These are phyloP conservation scores for Chaetomium olivaceum DNA, from an alignment of 2,329 filamentous ascomycete genomes.

Conservation along the genomic window DNA sequence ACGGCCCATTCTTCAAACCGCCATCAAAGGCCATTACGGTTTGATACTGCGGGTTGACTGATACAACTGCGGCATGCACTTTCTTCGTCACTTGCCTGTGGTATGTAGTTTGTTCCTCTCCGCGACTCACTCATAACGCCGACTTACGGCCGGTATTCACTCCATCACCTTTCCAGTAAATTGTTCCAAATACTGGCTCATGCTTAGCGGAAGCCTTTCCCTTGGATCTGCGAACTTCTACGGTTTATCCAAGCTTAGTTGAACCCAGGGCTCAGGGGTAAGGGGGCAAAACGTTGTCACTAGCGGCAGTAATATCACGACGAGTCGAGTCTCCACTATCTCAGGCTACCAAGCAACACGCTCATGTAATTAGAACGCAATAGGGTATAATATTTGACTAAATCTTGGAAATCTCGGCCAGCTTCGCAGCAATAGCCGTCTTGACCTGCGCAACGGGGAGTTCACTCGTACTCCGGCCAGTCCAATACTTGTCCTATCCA, in stretches of 20 bases:
- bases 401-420: constrained; percentile 40
- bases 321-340: background rate
- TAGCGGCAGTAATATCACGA: background rate
- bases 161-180: background rate
- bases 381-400: constrained; percentile 26
- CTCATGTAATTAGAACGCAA: background rate
- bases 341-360: background rate
- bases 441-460: constrained; percentile 63
- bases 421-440: constrained; percentile 47
- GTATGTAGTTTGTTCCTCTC: background rate
- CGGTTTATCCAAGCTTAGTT: background rate
- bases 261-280: background rate
- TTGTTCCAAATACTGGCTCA: background rate
- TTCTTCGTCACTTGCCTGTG: background rate
- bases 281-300: background rate
- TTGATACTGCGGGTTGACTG: background rate
- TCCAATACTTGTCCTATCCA: constrained; percentile 58
- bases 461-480: constrained; percentile 58
- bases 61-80: background rate
- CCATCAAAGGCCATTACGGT: background rate
- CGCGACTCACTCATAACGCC: background rate
- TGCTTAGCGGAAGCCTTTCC: background rate
- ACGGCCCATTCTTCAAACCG: background rate
- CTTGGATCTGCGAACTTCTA: background rate
- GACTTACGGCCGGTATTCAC: background rate